phyloP scores from a whole-genome alignment of 1,139 yeast genomes.

The Yamadazyma taylorii region DNA sequence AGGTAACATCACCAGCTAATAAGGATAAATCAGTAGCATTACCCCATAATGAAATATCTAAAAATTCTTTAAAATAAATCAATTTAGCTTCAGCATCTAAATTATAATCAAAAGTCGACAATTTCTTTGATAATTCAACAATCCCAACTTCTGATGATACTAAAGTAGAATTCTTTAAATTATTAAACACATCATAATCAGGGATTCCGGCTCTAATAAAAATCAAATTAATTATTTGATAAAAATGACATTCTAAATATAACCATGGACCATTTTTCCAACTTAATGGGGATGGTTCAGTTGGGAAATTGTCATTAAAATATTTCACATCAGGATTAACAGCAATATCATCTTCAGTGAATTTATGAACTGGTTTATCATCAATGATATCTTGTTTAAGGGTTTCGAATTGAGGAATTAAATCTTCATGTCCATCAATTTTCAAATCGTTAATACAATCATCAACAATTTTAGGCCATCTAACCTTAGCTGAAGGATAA shows the following conservation, averaged over 20 bases:
- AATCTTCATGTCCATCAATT: constrained; percentile 6
- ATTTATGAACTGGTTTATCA: constrained; percentile 43
- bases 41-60: constrained; percentile 94
- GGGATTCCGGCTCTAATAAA: constrained; percentile 31
- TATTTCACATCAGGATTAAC: constrained; percentile 46
- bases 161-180: constrained; percentile 73
- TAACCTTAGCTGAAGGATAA: constrained; percentile 66
- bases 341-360: constrained; percentile 40
- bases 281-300: constrained; percentile 26
- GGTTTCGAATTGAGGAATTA: constrained; percentile 27
- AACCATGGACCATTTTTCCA: constrained; percentile 97
- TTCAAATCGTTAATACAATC: constrained; percentile 65
- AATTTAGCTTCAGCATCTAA: constrained; percentile 48
- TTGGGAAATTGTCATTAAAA: constrained; percentile 42
- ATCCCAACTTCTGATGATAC: constrained; percentile 76
- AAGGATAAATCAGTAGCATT: constrained; percentile 94
- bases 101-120: constrained; percentile 43
- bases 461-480: constrained; percentile 86
- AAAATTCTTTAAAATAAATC: constrained; percentile 70
- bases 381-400: constrained; percentile 37
- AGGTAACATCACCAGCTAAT: constrained; percentile 71
- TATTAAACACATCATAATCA: constrained; percentile 68
- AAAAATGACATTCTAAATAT: constrained; percentile 79
- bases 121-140: constrained; percentile 75
- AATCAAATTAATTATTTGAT: constrained; percentile 56